Evolutionary conservation across 176 grass and related monocot species (phyloP), one percentile per base, ranked within the genome.

Genomic region (Bonia amplexicaulis): DNA sequence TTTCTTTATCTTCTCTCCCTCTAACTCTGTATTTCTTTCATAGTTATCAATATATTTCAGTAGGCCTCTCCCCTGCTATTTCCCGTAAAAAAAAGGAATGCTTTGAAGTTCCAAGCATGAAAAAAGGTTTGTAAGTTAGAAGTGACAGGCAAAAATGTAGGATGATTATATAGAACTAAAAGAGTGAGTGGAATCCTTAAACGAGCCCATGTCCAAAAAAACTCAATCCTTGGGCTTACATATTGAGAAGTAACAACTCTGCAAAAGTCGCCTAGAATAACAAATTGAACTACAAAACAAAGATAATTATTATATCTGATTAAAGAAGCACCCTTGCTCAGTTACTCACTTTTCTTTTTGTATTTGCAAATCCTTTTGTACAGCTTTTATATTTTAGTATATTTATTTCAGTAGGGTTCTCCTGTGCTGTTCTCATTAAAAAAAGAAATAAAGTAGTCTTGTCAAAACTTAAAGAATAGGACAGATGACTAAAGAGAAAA

Each of bases 401-500:
- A 63, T 83, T 47, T 83, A 73, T 73, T 71, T 23, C 15, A 19
- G 31, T 40, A n/a, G n/a, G 44, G 20, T 25, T 75, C 22, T 53
- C 51, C 45, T 45, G 15, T 25, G 39, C 39, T 10, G 20, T 55
- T 76, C 71, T 47, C 27, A 53, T 64, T 66, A 57, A 31, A 40
- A 9, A 42, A 42, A 42, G 42, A 80, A 9, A 7, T 29, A 70
- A 12, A 15, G 14, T 20, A 73, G 6, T 20, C 16, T 73, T 80
- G 6, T 42, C 47, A 68, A 83, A 83, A 31, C 20, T 54, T 31
- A 37, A 8, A 6, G 31, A 22, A 69, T 35, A 66, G 40, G 19
- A 40, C n/a, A 68, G 12, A 81, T 76, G 23, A 75, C n/a, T 37
- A 69, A 76, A 59, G 20, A 79, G 65, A 73, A 83, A 63, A 58